Evolutionary conservation across 768 basidiomycete genomes (phyloP).

Genomic region (Phlebiopsis gigantea): DNA sequence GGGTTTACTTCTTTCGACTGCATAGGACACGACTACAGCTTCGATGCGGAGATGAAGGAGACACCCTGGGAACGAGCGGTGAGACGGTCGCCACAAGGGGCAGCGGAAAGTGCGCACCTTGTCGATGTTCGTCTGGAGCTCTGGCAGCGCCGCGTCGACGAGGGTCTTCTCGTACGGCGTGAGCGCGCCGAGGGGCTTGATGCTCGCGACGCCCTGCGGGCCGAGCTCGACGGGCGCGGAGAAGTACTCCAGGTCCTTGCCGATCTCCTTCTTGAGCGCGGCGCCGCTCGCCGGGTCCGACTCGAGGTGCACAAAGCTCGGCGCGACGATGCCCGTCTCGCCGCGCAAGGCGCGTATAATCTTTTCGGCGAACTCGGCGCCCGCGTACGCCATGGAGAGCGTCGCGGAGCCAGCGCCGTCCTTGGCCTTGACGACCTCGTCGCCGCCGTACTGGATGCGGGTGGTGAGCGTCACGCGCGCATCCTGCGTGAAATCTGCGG

Average conservation of each 20-base stretch:
- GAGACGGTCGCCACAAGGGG: background rate
- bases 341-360: constrained; percentile 82
- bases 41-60: constrained; percentile 23
- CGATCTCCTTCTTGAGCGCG: constrained; percentile 77
- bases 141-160: constrained; percentile 74
- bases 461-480: constrained; percentile 60
- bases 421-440: constrained; percentile 98
- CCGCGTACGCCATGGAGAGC: constrained; percentile 95
- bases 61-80: constrained; percentile 19
- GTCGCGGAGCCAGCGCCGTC: constrained; percentile 91
- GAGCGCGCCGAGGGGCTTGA: constrained; percentile 73
- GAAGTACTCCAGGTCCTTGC: constrained; percentile 78
- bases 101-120: constrained; percentile 37
- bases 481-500: constrained; percentile 42
- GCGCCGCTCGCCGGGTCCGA: constrained; percentile 68
- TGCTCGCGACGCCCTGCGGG: constrained; percentile 58
- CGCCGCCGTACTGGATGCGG: constrained; percentile 93
- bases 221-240: constrained; percentile 86
- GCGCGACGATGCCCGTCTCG: constrained; percentile 81
- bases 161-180: constrained; percentile 70
- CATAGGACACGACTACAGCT: constrained; percentile 16
- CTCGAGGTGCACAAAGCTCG: constrained; percentile 76
- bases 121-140: constrained; percentile 68
- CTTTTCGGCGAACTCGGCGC: constrained; percentile 82
- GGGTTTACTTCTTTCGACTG: background rate